phyloP scores from a whole-genome alignment of 345 rosid species.

The Bretschneidera sinensis region DNA sequence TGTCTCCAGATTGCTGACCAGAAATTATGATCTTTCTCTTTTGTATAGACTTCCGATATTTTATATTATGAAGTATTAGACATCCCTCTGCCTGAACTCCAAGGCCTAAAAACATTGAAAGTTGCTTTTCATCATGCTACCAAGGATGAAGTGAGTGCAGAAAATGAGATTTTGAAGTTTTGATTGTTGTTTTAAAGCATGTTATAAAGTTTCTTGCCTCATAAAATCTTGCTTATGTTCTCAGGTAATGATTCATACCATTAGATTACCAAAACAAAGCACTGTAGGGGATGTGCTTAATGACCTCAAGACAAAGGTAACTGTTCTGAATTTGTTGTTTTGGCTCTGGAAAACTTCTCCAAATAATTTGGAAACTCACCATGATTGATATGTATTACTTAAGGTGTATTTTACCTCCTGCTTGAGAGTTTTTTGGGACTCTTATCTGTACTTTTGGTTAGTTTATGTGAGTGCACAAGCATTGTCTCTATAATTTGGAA shows the following conservation, averaged over 20 bases:
- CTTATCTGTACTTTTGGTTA: not conserved
- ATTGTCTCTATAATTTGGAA: not conserved
- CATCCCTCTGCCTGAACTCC: constrained; percentile 74
- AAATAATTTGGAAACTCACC: not conserved
- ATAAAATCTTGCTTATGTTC: constrained; percentile 12
- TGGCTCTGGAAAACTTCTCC: not conserved
- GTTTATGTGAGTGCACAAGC: not conserved
- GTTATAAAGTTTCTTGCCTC: constrained; percentile 11
- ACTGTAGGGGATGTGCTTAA: constrained; percentile 67
- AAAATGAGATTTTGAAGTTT: not conserved
- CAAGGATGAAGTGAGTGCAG: constrained; percentile 55
- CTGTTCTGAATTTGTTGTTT: constrained; percentile 1
- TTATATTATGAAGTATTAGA: constrained; percentile 75
- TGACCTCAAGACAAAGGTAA: constrained; percentile 64
- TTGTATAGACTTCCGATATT: constrained; percentile 58
- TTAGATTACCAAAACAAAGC: constrained; percentile 66
- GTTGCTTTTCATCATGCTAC: constrained; percentile 69
- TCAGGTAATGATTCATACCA: constrained; percentile 58
- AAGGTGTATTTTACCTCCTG: not conserved
- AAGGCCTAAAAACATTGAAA: constrained; percentile 64
- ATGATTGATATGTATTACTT: not conserved
- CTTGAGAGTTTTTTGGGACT: not conserved
- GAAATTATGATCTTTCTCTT: constrained; percentile 9
- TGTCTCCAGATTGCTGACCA: constrained; percentile 5
- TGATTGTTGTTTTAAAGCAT: not conserved